Evolutionary conservation across 2,329 filamentous ascomycete genomes (phyloP).

Genomic region (Cladosporium austrohemisphaericum): DNA sequence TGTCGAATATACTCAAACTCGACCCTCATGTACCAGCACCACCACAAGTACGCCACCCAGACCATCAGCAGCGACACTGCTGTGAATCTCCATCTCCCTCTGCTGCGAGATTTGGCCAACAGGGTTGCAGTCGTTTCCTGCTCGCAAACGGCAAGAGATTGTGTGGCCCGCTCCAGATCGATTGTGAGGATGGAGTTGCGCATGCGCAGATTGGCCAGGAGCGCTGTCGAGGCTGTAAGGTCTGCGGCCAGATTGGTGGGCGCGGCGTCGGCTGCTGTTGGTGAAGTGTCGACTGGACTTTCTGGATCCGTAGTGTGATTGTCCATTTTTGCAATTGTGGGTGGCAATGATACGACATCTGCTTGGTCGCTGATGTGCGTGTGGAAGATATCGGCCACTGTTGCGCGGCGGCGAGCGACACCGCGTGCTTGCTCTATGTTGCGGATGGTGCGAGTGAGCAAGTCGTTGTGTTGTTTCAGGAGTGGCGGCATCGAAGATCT

Average conservation of each 20-base stretch:
- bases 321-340: not conserved
- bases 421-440: slow-evolving; percentile 11
- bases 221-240: not conserved
- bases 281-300: not conserved
- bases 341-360: not conserved
- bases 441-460: slow-evolving; percentile 6
- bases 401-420: not conserved
- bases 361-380: not conserved
- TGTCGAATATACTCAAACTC: slow-evolving; percentile 9
- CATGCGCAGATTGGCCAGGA: not conserved
- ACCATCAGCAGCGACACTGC: not conserved
- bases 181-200: slow-evolving; percentile 6
- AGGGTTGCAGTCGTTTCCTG: not conserved
- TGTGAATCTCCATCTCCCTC: not conserved
- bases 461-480: not conserved
- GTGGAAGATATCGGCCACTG: not conserved
- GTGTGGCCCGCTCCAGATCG: not conserved
- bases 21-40: slow-evolving; percentile 4
- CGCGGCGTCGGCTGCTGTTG: not conserved
- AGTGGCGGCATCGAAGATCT: not conserved
- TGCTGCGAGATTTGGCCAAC: not conserved
- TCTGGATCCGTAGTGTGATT: not conserved
- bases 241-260: not conserved
- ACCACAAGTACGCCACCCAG: not conserved
- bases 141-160: not conserved